Evolutionary conservation across 208 protist species (phyloP), one percentile per base, ranked within the genome.

Genomic region (Leishmania arabica): DNA sequence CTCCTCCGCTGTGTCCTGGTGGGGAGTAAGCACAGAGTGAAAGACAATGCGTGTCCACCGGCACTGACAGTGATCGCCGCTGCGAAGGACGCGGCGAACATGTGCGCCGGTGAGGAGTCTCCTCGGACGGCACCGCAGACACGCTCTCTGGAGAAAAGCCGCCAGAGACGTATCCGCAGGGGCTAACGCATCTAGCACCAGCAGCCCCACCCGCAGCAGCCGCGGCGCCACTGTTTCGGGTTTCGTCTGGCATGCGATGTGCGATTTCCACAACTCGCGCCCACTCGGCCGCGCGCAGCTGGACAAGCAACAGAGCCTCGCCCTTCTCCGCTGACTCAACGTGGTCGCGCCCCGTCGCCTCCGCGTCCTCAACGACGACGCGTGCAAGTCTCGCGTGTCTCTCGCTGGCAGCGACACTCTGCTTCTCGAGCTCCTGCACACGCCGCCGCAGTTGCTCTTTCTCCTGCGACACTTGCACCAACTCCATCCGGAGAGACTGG

Each of bases 61-160:
- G 73, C 51, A 27, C 37, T 31, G 77, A 53, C n/a, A 82, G 64
- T 19, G 70, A 75, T 9, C 82, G 77, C 24, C 62, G 69, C 77
- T 75, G 77, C 53, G 82, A 78, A 40, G 77, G 77, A 15, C 82
- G 77, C 21, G 82, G 82, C 11, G 82, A 85, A 31, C 71, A 75
- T n/a, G 31, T 68, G 11, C 70, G 77, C 8, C 72, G 77, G 42
- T 78, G 72, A 4, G 45, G 77, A 31, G 73, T 70, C n/a, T 58
- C 65, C 40, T 79, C 77, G 1, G 82, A 85, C 27, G 65, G 69
- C 47, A 73, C 82, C 9, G 77, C 71, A 1, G 77, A 82, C n/a
- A 77, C 75, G 1, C 64, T 66, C 31, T 34, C 40, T 31, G 76
- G 56, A 42, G 56, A 77, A 31, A 77, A 54, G 37, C 56, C 27